Evolutionary conservation across 441 rosid species (phyloP).

Genomic region (Populus hybrid): DNA sequence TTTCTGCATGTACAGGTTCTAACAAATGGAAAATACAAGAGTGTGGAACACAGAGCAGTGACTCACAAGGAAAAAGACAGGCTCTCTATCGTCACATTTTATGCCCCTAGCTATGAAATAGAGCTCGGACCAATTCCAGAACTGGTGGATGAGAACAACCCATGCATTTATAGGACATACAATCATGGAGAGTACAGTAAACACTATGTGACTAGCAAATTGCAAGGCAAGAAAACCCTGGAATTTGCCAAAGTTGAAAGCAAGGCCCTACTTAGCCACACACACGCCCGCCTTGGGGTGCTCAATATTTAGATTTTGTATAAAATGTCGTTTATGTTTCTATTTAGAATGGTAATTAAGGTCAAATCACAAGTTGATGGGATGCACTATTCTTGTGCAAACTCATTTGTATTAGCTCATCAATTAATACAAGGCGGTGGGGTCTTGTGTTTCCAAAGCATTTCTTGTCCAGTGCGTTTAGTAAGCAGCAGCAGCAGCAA

Average conservation of each 20-base stretch:
- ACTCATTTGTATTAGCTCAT: slow-evolving; percentile 1
- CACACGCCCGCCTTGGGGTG: slow-evolving; percentile 26
- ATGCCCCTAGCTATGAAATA: slow-evolving; percentile 86
- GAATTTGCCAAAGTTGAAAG: slow-evolving; percentile 35
- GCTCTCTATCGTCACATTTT: slow-evolving; percentile 84
- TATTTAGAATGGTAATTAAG: background rate
- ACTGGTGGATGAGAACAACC: slow-evolving; percentile 63
- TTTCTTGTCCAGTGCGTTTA: background rate
- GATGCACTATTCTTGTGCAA: background rate
- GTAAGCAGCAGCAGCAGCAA: background rate
- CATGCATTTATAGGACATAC: slow-evolving; percentile 76
- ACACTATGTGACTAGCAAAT: slow-evolving; percentile 75
- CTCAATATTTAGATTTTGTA: background rate
- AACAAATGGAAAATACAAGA: slow-evolving; percentile 84
- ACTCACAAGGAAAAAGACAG: slow-evolving; percentile 69
- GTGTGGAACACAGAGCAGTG: slow-evolving; percentile 64
- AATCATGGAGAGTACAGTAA: slow-evolving; percentile 87
- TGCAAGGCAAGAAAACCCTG: slow-evolving; percentile 81
- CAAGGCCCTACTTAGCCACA: slow-evolving; percentile 16
- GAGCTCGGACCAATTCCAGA: slow-evolving; percentile 77
- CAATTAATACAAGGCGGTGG: background rate
- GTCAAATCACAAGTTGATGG: background rate
- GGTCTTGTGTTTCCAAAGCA: background rate
- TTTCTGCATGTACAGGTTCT: slow-evolving; percentile 47
- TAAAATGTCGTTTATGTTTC: background rate